Evolutionary conservation across 441 rosid species (phyloP), one percentile per base, ranked within the genome.

Genomic region (Erysimum pusillum): DNA sequence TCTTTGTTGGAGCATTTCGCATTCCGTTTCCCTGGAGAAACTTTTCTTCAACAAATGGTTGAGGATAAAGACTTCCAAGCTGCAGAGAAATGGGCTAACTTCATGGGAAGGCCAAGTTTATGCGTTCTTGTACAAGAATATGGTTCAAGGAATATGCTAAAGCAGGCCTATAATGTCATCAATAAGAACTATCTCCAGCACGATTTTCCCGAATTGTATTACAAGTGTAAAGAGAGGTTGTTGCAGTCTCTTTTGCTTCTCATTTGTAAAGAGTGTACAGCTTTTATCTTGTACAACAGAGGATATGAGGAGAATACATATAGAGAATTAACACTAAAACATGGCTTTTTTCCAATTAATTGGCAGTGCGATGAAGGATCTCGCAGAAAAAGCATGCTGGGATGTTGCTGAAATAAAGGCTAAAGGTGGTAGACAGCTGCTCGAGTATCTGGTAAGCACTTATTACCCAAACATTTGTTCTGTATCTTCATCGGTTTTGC

Each of bases 71-170:
- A 93, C 69, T 84, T 78, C 76, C 83, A 62, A 84, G 92, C 99
- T 62, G 97, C 98, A 28, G 98, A 93, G 86, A 93, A 80, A 77
- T 95, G 97, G 97, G 97, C 99, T 48, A 86, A 87, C 31, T 90
- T 88, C 85, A 89, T 93, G 91, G 99, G 99, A 62, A 89, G 85
- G 78, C 79, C 93, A 48, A 85, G 91, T 90, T 75, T 90, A 81
- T 83, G 89, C 68, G 0, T 83, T 60, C 96, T 95, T 52, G 91
- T 91, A 15, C 87, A 73, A 79, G 92, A 88, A 79, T 95, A 89
- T 80, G 86, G 73, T 42, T 82, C 87, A 20, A 88, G 88, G 79
- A 86, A 89, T 79, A 89, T 88, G 90, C 86, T 92, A 45, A 89
- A 90, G 81, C 84, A 77, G 79, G 98, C 98, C 22, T 87, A 87